A percentile compares a stretch with the other conserved stretches of the same genome.
These are phyloP conservation scores for Musa beccarii DNA, from an alignment of 176 grass and related monocot genomes.

Conservation along the genomic window DNA sequence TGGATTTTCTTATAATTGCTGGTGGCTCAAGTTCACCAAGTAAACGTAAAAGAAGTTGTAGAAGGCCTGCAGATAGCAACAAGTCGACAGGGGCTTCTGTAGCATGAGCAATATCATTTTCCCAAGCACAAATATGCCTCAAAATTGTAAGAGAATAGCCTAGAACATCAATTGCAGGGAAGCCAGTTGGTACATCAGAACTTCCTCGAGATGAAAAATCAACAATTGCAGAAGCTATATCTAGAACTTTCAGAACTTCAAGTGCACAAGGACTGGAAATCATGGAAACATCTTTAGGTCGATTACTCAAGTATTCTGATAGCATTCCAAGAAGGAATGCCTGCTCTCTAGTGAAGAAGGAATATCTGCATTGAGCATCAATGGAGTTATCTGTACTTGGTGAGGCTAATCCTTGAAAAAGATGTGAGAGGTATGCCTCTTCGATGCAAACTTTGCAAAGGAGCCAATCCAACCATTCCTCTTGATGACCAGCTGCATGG, in stretches of 20 bases:
- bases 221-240: conserved; percentile 38
- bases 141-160: conserved; percentile 70
- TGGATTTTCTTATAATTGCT: conserved; percentile 67
- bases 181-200: conserved; percentile 50
- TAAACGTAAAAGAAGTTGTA: conserved; percentile 46
- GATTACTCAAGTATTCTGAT: conserved; percentile 60
- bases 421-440: conserved; percentile 39
- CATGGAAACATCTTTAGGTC: conserved; percentile 47
- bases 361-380: conserved; percentile 12
- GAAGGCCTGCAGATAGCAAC: conserved; percentile 44
- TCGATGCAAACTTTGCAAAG: conserved; percentile 80
- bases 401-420: conserved; percentile 49
- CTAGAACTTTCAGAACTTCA: conserved; percentile 48
- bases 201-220: conserved; percentile 43
- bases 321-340: conserved; percentile 56
- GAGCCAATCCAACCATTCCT: conserved; percentile 91
- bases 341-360: conserved; percentile 35
- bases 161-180: conserved; percentile 48
- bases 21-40: conserved; percentile 73
- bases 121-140: conserved; percentile 87
- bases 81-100: conserved; percentile 35
- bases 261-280: conserved; percentile 44
- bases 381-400: conserved; percentile 12
- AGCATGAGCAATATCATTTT: conserved; percentile 26
- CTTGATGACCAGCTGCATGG: conserved; percentile 55